Evolutionary conservation across 2,329 filamentous ascomycete genomes (phyloP), one percentile per base, ranked within the genome.

Genomic region (Pyrenophora seminiperda): DNA sequence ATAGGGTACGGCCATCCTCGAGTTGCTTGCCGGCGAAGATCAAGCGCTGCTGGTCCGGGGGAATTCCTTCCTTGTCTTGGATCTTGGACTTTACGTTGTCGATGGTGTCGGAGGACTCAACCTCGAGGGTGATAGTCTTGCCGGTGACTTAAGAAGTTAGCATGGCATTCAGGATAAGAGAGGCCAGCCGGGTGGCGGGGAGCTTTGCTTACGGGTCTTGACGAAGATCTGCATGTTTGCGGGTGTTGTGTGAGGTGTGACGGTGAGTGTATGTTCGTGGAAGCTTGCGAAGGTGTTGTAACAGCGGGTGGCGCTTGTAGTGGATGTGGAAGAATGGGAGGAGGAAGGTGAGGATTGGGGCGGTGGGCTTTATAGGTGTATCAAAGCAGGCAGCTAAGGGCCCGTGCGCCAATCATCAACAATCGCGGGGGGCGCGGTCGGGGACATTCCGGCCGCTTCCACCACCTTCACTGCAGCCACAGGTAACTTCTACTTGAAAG

Each of bases 181-280:
- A 18, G 40, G 42, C 53, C 37, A 52, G 47, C n/a, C n/a, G n/a
- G 49, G 50, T 50, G 59, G 53, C 44, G 58, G 59, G 55, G 65
- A 62, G 61, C 63, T 59, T 29, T 68, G 87, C 88, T 83, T 81
- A 91, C 88, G 84, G 67, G 91, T 96, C 87, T 96, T 96, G 71
- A 96, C 92, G 78, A 96, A 97, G 83, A 97, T 96, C 84, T 96
- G 92, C 92, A 96, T 95, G 76, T 15, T 56, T 55, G 54, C 42
- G 32, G 36, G 17, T 43, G 53, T 44, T 39, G 49, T 38, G 41
- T 44, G n/a, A n/a, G n/a, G 14, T 45, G 36, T 56, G 53, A 56
- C 48, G 48, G 22, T 47, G 40, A 44, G 36, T 50, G 50, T 41
- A 33, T 46, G 53, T 36, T 11, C 38, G 20, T 45, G 39, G 41